Evolutionary conservation across 441 rosid species (phyloP).

Genomic region (Corymbia citriodora): DNA sequence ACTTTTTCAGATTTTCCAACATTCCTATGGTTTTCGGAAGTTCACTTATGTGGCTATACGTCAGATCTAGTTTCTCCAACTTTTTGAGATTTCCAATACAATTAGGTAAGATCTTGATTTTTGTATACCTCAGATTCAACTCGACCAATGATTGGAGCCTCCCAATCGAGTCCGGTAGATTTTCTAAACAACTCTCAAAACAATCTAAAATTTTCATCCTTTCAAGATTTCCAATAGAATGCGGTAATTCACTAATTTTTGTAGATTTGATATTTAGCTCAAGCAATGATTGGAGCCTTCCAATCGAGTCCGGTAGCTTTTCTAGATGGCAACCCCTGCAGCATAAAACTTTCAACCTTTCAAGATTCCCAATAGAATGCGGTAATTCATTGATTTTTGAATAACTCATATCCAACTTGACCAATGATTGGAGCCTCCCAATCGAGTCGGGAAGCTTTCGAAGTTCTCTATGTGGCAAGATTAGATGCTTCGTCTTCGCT

Average conservation of each 20-base stretch:
- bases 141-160: not conserved
- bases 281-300: too few relatives aligned
- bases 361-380: too few relatives aligned
- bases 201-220: too few relatives aligned
- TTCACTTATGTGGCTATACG: fast-evolving
- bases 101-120: fast-evolving
- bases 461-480: too few relatives aligned
- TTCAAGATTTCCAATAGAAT: not conserved
- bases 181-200: too few relatives aligned
- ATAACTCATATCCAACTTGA: too few relatives aligned
- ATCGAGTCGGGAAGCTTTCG: too few relatives aligned
- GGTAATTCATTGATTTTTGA: too few relatives aligned
- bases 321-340: fast-evolving
- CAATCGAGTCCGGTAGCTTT: too few relatives aligned
- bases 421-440: too few relatives aligned
- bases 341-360: too few relatives aligned
- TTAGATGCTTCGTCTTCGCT: fast-evolving
- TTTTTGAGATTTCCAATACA: not conserved
- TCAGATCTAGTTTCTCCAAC: fast-evolving
- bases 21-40: not conserved
- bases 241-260: not conserved
- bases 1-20: not conserved
- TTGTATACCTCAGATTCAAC: fast-evolving
- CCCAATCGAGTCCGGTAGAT: not conserved
- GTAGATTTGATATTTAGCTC: fast-evolving